These are phyloP conservation scores for Candida boleticola DNA, from an alignment of 805 yeast genomes.

Conservation along the genomic window DNA sequence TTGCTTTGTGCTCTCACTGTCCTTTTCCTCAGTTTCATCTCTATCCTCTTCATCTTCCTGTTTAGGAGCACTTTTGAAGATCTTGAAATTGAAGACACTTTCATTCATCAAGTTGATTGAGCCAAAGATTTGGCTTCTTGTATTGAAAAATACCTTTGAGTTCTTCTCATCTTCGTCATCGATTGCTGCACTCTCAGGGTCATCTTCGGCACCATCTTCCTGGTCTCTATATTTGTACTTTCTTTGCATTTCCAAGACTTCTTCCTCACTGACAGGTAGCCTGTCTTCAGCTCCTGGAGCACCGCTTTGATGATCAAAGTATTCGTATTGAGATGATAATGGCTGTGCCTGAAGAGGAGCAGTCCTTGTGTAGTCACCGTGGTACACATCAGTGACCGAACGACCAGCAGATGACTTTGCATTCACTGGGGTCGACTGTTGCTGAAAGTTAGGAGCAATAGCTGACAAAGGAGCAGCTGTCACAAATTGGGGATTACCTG, in stretches of 20 bases:
- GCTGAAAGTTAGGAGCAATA: not conserved
- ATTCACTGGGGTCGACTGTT: conserved; percentile 5
- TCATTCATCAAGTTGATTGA: conserved; percentile 36
- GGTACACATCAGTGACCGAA: conserved; percentile 50
- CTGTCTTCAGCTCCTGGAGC: conserved; percentile 16
- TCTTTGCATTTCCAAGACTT: conserved; percentile 30
- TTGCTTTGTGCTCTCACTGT: conserved; percentile 2
- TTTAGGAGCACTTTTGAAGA: conserved; percentile 16
- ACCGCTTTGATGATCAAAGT: conserved; percentile 21
- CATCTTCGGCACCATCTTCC: conserved; percentile 5
- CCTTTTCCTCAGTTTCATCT: not conserved
- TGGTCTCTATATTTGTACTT: conserved; percentile 14
- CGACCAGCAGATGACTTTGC: not conserved
- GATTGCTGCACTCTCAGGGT: conserved; percentile 8
- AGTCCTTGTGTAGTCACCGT: conserved; percentile 41
- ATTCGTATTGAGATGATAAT: conserved; percentile 45
- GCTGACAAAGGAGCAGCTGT: not conserved
- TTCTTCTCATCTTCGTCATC: conserved; percentile 7
- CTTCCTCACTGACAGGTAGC: conserved; percentile 28
- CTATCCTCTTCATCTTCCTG: conserved; percentile 3
- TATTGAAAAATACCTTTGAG: not conserved
- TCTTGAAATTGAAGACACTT: conserved; percentile 32
- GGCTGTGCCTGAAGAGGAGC: conserved; percentile 56
- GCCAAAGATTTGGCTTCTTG: conserved; percentile 28
- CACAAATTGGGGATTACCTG: conserved; percentile 6